These are phyloP conservation scores for Mycena capillaripes DNA, from an alignment of 768 basidiomycete species.

Conservation along the genomic window DNA sequence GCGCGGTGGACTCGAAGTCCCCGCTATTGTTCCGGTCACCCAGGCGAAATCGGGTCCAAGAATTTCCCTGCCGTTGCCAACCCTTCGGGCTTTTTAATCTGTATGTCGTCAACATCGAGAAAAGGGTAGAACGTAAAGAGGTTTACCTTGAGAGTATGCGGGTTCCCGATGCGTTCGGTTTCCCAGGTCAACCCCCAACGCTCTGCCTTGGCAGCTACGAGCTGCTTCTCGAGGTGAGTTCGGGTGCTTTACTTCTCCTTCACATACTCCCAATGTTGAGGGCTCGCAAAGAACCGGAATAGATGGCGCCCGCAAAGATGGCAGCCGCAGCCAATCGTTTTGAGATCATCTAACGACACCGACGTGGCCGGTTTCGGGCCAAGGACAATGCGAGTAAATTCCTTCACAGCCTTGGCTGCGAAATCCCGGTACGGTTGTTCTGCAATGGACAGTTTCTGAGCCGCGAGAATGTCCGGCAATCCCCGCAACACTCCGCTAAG, in stretches of 20 bases:
- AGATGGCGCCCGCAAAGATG: too few relatives aligned
- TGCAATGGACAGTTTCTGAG: background rate
- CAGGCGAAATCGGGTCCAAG: background rate
- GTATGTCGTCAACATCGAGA: background rate
- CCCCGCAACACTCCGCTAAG: background rate
- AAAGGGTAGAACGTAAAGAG: background rate
- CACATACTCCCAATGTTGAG: background rate
- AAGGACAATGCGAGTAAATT: background rate
- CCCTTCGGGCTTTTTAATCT: background rate
- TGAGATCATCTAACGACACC: background rate
- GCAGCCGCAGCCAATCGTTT: background rate
- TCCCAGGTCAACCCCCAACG: background rate
- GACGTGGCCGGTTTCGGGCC: background rate
- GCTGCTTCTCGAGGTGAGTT: background rate
- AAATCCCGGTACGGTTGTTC: background rate
- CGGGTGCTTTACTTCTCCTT: background rate
- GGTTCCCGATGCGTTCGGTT: background rate
- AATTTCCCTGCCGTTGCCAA: background rate
- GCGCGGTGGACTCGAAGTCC: background rate
- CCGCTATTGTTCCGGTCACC: background rate
- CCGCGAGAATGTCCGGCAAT: background rate
- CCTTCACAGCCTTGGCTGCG: background rate
- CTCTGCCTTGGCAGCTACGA: background rate
- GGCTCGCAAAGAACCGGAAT: background rate
- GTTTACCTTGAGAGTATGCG: background rate